These are phyloP conservation scores for Candida adriatica DNA, from an alignment of 805 yeast genomes.

Conservation along the genomic window DNA sequence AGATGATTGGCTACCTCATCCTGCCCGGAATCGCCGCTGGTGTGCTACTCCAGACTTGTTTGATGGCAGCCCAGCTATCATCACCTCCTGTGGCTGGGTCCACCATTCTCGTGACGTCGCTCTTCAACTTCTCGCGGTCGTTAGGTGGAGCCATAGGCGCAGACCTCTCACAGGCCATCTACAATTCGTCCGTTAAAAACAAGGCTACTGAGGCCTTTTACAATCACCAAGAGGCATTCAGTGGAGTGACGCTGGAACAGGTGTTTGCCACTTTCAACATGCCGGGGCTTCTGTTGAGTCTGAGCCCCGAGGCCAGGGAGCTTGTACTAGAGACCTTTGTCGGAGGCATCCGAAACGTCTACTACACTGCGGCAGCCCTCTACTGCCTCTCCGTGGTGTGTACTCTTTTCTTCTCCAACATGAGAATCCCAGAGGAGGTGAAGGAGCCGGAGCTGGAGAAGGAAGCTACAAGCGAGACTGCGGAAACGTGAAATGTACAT, in stretches of 20 bases:
- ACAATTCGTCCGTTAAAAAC: constrained; percentile 24
- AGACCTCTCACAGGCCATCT: constrained; percentile 31
- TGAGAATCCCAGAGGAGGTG: constrained; percentile 30
- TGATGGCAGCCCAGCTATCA: constrained; percentile 26
- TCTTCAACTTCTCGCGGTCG: constrained; percentile 34
- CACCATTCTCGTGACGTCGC: constrained; percentile 37
- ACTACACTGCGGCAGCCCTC: constrained; percentile 33
- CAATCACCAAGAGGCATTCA: constrained; percentile 3
- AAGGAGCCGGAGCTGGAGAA: neutral
- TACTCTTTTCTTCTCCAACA: constrained; percentile 33
- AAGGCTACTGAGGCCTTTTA: constrained; percentile 6
- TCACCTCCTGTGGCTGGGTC: constrained; percentile 46
- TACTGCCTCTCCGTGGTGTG: constrained; percentile 27
- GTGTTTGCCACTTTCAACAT: constrained; percentile 1
- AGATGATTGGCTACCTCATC: constrained; percentile 31
- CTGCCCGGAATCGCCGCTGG: constrained; percentile 34
- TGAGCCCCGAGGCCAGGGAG: constrained; percentile 6
- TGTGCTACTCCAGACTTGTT: constrained; percentile 26
- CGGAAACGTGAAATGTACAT: too few relatives aligned
- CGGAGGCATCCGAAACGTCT: constrained; percentile 33
- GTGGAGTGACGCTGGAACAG: neutral
- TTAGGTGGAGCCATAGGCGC: constrained; percentile 37
- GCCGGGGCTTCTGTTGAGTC: constrained; percentile 2
- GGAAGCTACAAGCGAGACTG: neutral
- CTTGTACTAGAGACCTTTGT: constrained; percentile 23